These are phyloP conservation scores for Botrytis fabae DNA, from an alignment of 2,329 filamentous ascomycete species.

Conservation along the genomic window DNA sequence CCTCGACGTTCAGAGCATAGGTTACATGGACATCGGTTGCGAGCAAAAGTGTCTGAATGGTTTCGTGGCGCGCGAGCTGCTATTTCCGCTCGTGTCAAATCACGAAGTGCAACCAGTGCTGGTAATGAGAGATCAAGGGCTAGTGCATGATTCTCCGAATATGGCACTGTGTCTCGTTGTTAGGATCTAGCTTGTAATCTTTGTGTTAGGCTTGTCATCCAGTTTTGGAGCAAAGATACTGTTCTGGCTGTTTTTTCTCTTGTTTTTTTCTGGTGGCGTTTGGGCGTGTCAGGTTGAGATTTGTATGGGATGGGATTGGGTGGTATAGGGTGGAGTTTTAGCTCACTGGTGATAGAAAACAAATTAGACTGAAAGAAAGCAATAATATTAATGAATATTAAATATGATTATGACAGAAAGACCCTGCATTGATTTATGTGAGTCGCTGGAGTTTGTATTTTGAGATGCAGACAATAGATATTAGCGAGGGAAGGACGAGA, in stretches of 20 bases:
- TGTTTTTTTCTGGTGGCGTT: conserved; percentile 9
- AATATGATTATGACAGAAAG: not conserved
- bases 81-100: conserved; percentile 33
- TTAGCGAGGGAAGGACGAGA: not conserved
- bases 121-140: conserved; percentile 8
- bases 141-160: conserved; percentile 4
- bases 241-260: not conserved
- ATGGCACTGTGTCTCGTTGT: conserved; percentile 6
- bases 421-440: not conserved
- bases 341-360: not conserved
- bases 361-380: conserved; percentile 4
- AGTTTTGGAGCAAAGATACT: conserved; percentile 11
- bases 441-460: not conserved
- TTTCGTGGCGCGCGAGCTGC: conserved; percentile 34
- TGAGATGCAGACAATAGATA: not conserved
- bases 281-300: conserved; percentile 12
- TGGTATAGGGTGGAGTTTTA: not conserved
- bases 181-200: not conserved
- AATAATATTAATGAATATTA: conserved; percentile 6
- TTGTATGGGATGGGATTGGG: not conserved
- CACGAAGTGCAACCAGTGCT: conserved; percentile 24
- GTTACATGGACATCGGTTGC: conserved; percentile 31
- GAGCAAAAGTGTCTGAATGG: conserved; percentile 36
- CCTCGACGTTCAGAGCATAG: conserved; percentile 26
- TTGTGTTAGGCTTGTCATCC: conserved; percentile 11